Evolutionary conservation across 228 moss, liverwort and hornwort species (phyloP).

Genomic region (Sphagnum magellanicum): DNA sequence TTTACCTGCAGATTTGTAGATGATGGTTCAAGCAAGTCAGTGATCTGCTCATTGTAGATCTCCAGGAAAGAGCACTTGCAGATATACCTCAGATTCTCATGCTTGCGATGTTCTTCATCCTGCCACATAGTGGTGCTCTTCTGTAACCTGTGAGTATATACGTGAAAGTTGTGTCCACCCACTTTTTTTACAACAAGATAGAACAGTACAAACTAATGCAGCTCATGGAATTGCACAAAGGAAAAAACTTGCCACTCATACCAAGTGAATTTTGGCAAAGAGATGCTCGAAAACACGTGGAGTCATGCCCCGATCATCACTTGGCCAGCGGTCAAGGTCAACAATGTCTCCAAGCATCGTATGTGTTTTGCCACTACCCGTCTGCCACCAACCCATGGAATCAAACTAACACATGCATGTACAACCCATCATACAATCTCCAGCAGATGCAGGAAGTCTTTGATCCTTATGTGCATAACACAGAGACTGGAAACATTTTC

Average conservation of each 20-base stretch:
- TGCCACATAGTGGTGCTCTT: constrained; percentile 14
- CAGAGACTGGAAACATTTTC: neutral
- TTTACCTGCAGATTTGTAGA: constrained; percentile 88
- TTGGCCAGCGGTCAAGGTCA: constrained; percentile 65
- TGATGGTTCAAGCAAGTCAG: constrained; percentile 79
- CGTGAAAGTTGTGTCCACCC: no score
- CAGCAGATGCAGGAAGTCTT: neutral
- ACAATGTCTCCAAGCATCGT: constrained; percentile 98
- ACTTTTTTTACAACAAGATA: no score
- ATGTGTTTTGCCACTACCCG: constrained; percentile 96
- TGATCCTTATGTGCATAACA: neutral
- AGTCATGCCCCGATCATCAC: constrained; percentile 82
- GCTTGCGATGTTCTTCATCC: constrained; percentile 68
- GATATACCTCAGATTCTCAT: constrained; percentile 71
- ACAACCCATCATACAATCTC: neutral
- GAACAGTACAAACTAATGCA: no score
- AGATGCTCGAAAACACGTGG: constrained; percentile 97
- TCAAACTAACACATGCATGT: neutral
- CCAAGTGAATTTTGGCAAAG: constrained; percentile 74
- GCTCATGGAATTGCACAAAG: no score
- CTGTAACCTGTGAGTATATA: no score
- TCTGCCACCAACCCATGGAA: constrained; percentile 32
- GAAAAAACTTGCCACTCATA: constrained; percentile 8
- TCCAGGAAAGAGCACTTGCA: constrained; percentile 98
- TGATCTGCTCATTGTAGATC: constrained; percentile 97